Evolutionary conservation across 148 eudicot species (phyloP), one percentile per base, ranked within the genome.

Genomic region (Heliosperma pusillum): DNA sequence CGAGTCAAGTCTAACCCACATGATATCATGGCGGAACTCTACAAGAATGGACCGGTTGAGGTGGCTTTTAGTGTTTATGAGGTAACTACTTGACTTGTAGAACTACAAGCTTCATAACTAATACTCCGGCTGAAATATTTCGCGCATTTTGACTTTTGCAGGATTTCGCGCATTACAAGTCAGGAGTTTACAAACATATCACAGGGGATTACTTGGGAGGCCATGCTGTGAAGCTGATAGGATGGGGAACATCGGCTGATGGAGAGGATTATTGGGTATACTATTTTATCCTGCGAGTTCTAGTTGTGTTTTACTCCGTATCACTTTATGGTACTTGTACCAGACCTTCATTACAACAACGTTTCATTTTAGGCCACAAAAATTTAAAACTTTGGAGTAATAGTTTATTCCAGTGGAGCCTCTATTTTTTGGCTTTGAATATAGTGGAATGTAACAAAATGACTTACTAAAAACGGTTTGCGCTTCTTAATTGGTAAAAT

Each of bases 151-250:
- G 2, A 50, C 4, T 61, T 80, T n/a, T n/a, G 13, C 83, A 93
- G 98, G 98, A 93, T 85, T 93, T 91, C 78, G 98, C 97, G 69
- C 93, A 89, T 79, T 91, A 91, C 89, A 87, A 93, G 81, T 89
- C 95, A 3, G 98, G 97, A 74, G 95, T 93, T 73, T 93, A 93
- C 89, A 91, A 87, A 71, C 93, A 93, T 76, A 62, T 88, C 5
- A 86, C 90, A 13, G 97, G 98, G 72, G 80, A 72, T 53, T 81
- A 52, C 79, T 45, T 93, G 88, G 98, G 98, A 26, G 98, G 98
- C 60, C 98, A 93, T 81, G 98, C 98, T 30, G 98, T 91, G 59
- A 93, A 93, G 91, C 84, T 93, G 66, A 93, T 93, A 36, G 98
- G 98, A 82, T 93, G 98, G 98, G 97, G 97, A 71, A 89, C 97